These are phyloP conservation scores for Coniochaeta sp. DNA, from an alignment of 2,329 filamentous ascomycete species.

Conservation along the genomic window DNA sequence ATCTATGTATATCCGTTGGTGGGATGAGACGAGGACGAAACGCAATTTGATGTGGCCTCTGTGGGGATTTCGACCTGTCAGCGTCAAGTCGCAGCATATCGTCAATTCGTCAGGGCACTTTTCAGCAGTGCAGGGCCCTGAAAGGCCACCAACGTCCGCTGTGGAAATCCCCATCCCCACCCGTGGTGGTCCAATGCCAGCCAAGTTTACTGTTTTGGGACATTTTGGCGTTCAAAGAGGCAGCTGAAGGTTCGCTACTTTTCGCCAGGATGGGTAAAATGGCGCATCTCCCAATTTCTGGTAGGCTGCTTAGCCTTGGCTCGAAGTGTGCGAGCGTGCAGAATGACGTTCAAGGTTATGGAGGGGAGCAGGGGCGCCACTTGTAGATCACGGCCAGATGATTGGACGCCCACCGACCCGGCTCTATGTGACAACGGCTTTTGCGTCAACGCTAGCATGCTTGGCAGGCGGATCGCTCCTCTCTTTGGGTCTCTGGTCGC, in stretches of 20 bases:
- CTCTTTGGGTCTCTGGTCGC: conserved; percentile 15
- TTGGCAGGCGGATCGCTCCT: conserved; percentile 12
- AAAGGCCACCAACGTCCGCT: not conserved
- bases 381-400: conserved; percentile 11
- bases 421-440: conserved; percentile 19
- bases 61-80: not conserved
- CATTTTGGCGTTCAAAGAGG: not conserved
- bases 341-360: conserved; percentile 2
- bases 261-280: conserved; percentile 3
- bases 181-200: not conserved
- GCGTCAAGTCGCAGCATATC: not conserved
- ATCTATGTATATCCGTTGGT: too few relatives aligned
- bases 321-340: not conserved
- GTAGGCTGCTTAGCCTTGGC: not conserved
- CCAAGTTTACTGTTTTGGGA: conserved; percentile 21
- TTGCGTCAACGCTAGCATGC: conserved; percentile 17
- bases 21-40: not conserved
- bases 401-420: conserved; percentile 16
- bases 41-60: not conserved
- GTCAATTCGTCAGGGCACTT: not conserved
- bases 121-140: not conserved
- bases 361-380: conserved; percentile 8
- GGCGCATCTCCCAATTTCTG: conserved; percentile 2
- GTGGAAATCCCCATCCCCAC: not conserved
- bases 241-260: conserved; percentile 6